Conservation (phyloP, 805 yeast species). For the Barnettozyma sucrosica region DNA sequence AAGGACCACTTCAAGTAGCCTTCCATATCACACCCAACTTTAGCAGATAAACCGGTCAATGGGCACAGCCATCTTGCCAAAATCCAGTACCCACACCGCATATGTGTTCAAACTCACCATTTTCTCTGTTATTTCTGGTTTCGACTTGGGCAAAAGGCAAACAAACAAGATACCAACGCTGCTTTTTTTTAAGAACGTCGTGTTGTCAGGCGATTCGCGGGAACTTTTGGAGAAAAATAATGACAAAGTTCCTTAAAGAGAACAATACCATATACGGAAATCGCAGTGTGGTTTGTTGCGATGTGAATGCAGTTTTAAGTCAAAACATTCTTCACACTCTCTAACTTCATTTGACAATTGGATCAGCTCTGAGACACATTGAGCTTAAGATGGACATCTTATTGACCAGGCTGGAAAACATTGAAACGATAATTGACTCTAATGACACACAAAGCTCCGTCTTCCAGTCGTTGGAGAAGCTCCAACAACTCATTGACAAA, state of each 20-base stretch:
- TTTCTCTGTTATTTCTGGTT: not conserved
- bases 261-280: no score
- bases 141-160: not conserved
- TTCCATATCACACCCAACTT: not conserved
- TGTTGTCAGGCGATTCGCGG: not conserved
- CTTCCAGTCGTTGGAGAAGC: not conserved
- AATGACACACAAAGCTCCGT: not conserved
- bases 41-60: not conserved
- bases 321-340: no score
- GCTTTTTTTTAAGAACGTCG: not conserved
- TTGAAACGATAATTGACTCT: not conserved
- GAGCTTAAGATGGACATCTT: not conserved
- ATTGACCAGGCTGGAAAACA: not conserved
- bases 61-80: not conserved
- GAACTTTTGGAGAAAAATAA: not conserved
- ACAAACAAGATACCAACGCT: not conserved
- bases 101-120: conserved; percentile 5
- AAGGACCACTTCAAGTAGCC: not conserved
- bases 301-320: not conserved
- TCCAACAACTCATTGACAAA: not conserved
- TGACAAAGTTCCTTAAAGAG: not conserved
- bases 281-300: not conserved
- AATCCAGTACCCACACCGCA: not conserved
- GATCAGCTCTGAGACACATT: not conserved
- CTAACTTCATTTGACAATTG: no score